phyloP scores from a whole-genome alignment of 208 protist genomes.

The Borovskyia barvae region DNA sequence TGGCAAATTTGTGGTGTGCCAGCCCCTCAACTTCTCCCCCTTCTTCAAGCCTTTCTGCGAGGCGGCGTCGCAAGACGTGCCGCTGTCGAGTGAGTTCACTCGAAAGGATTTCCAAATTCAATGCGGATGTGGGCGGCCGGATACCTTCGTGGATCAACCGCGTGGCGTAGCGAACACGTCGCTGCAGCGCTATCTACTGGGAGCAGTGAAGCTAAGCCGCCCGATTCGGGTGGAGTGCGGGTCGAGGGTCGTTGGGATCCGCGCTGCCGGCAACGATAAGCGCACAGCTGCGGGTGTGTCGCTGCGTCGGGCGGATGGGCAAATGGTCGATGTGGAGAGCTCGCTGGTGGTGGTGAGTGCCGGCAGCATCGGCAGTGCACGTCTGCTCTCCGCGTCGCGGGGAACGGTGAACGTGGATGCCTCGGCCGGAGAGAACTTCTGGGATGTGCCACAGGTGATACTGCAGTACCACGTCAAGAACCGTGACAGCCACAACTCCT shows the following conservation, averaged over 20 bases:
- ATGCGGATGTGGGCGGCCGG: conserved; percentile 55
- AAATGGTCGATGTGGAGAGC: conserved; percentile 41
- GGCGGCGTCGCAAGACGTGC: conserved; percentile 64
- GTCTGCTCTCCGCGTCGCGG: conserved; percentile 49
- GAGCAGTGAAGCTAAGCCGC: conserved; percentile 59
- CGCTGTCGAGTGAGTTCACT: conserved; percentile 70
- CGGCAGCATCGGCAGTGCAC: conserved; percentile 58
- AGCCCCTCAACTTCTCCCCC: conserved; percentile 56
- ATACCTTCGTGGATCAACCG: conserved; percentile 57
- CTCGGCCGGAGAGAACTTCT: conserved; percentile 58
- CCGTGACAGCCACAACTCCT: conserved; percentile 72
- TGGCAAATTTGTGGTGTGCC: conserved; percentile 67
- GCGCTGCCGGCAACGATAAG: conserved; percentile 14
- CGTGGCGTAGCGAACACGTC: conserved; percentile 60
- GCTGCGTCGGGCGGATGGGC: conserved; percentile 37
- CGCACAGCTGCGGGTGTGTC: conserved; percentile 50
- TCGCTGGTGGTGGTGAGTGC: conserved; percentile 59
- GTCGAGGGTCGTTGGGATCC: conserved; percentile 48
- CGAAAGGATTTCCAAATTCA: conserved; percentile 48
- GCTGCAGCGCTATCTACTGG: conserved; percentile 72
- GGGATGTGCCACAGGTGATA: conserved; percentile 77
- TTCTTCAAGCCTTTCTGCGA: conserved; percentile 75
- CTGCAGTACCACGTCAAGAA: conserved; percentile 71
- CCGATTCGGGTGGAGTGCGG: conserved; percentile 63
- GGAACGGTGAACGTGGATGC: conserved; percentile 35